Evolutionary conservation across 2,329 filamentous ascomycete species (phyloP).

Genomic region (Neofusicoccum sp.): DNA sequence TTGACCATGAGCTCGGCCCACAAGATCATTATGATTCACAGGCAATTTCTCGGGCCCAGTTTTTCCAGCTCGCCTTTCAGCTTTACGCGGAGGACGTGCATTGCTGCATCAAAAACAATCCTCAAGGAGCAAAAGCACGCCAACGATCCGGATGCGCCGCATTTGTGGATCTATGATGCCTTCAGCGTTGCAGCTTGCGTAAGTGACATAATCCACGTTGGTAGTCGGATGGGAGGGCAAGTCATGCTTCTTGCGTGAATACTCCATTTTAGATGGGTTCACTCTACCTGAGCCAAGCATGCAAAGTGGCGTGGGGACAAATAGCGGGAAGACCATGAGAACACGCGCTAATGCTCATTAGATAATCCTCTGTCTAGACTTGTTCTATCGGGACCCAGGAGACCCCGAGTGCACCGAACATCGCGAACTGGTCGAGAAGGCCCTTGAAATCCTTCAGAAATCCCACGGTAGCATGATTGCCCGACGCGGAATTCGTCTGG

Average conservation of each 20-base stretch:
- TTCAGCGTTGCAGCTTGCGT: constrained; percentile 42
- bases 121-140: constrained; percentile 40
- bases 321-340: too few species aligned
- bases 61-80: constrained; percentile 47
- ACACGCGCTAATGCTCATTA: not conserved
- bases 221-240: too few species aligned
- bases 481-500: constrained; percentile 40
- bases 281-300: too few species aligned
- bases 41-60: constrained; percentile 46
- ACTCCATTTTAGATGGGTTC: too few species aligned
- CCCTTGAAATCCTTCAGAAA: constrained; percentile 35
- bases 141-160: constrained; percentile 41
- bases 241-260: too few species aligned
- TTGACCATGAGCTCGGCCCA: constrained; percentile 44
- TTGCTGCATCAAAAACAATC: constrained; percentile 45
- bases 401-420: not conserved
- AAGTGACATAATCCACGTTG: not conserved
- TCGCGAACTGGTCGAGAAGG: constrained; percentile 34
- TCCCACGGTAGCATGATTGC: constrained; percentile 45
- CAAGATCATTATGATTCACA: constrained; percentile 51
- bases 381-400: not conserved
- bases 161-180: constrained; percentile 48
- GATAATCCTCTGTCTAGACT: constrained; percentile 3
- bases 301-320: too few species aligned
- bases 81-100: constrained; percentile 47